Evolutionary conservation across 179 eudicot genomes (phyloP).

Genomic region (Beta corolliflora): DNA sequence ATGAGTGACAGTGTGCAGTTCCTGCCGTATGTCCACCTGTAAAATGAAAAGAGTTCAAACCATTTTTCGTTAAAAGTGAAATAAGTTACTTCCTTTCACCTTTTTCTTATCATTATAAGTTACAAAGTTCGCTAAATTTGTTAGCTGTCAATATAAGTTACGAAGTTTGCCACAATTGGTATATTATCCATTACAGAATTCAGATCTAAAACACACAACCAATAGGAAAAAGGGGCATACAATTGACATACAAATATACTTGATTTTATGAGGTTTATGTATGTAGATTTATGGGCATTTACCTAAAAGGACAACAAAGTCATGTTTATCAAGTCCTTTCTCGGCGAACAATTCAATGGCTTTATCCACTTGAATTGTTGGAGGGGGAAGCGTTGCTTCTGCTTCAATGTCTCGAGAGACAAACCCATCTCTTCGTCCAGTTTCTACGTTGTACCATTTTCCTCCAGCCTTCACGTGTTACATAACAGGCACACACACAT

Average conservation of each 20-base stretch:
- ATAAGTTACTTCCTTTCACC: neutral
- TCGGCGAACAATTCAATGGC: neutral
- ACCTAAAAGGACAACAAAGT: neutral
- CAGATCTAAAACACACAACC: too few species aligned
- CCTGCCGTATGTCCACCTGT: constrained; percentile 2
- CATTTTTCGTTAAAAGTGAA: too few species aligned
- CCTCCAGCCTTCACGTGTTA: neutral
- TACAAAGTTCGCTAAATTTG: too few species aligned
- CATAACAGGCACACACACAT: neutral
- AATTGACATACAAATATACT: neutral
- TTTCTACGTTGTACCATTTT: constrained; percentile 3
- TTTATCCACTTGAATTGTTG: neutral
- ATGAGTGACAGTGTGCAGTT: neutral
- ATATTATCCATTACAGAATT: too few species aligned
- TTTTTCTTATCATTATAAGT: too few species aligned
- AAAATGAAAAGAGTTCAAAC: neutral
- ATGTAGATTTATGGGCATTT: neutral
- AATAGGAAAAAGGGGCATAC: too few species aligned
- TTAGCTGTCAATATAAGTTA: too few species aligned
- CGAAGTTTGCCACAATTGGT: too few species aligned
- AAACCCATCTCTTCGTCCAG: constrained; percentile 16
- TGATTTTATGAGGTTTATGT: neutral
- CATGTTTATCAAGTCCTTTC: neutral
- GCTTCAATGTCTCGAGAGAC: neutral
- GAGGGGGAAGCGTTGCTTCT: neutral